A percentile compares a stretch with the other conserved stretches of the same genome.
Evolutionary conservation across 345 rosid genomes (phyloP).

Genomic region (Isatis tinctoria): DNA sequence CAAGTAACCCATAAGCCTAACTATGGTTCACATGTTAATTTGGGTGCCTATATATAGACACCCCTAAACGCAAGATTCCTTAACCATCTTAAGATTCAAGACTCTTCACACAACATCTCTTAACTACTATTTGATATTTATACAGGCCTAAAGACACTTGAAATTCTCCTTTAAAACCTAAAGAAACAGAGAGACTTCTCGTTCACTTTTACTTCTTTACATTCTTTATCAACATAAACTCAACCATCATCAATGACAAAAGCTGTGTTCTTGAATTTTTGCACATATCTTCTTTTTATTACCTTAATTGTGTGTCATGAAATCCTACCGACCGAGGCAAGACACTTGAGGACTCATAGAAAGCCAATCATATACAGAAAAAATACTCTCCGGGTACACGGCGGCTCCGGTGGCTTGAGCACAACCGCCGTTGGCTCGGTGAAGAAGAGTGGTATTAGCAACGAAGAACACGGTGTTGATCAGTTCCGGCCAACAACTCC

Average conservation of each 20-base stretch:
- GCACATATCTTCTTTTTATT: slow-evolving; percentile 25
- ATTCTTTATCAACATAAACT: not conserved
- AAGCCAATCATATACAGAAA: slow-evolving; percentile 12
- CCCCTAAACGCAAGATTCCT: slow-evolving; percentile 1
- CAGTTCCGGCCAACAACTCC: slow-evolving; percentile 43
- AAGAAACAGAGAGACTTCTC: not conserved
- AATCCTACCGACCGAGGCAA: slow-evolving; percentile 32
- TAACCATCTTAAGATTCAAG: slow-evolving; percentile 5
- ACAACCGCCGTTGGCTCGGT: not conserved
- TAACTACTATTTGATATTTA: slow-evolving; percentile 6
- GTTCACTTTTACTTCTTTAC: not conserved
- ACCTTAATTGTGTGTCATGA: slow-evolving; percentile 31
- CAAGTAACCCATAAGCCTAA: slow-evolving; percentile 3
- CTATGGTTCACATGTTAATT: not conserved
- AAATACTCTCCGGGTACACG: not conserved
- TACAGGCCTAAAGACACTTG: slow-evolving; percentile 1
- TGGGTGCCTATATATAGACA: slow-evolving; percentile 22
- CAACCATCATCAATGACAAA: slow-evolving; percentile 30
- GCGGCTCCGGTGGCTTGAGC: not conserved
- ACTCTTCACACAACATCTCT: slow-evolving; percentile 1
- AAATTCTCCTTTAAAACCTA: not conserved
- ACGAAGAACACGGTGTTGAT: slow-evolving; percentile 29
- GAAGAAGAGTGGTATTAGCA: slow-evolving; percentile 14
- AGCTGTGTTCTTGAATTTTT: not conserved
- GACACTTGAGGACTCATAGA: slow-evolving; percentile 27